Evolutionary conservation across 2,329 filamentous ascomycete species (phyloP), one percentile per base, ranked within the genome.

Genomic region (Alternaria alternata): DNA sequence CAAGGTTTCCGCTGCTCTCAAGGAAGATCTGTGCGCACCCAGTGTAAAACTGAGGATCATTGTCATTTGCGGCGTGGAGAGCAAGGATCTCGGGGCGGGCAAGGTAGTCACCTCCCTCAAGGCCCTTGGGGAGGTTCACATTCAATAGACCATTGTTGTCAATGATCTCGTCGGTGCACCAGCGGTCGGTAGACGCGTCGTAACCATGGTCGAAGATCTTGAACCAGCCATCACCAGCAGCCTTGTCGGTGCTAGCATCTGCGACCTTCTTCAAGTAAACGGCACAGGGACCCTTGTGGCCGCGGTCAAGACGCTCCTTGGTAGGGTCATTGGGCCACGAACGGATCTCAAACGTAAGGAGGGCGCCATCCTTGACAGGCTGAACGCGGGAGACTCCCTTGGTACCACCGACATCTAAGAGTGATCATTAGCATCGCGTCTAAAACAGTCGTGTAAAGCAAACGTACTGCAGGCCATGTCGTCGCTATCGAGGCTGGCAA

Each of bases 151-250:
- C 90, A 22, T 88, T 82, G 77, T 88, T 87, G 54, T 79, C 82
- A 59, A 89, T 89, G 59, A 93, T 81, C 61, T 86, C 87, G 71
- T 91, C 86, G 3, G 88, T 89, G 78, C 91, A 92, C 89, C 90
- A 93, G 73, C 86, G 81, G 28, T 81, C 75, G 2, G 81, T 81
- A 5, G 74, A 67, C 5, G 79, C 74, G 68, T 91, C 83, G 77
- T 90, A 91, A 46, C 88, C 89, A 52, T 89, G 84, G 59, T 91
- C 85, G 82, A 85, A 92, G 73, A 93, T 86, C 83, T 93, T 93
- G 84, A 93, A 91, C 91, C 91, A 94, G 39, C 90, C 90, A 51
- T 82, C 79, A 5, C 90, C 90, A 24, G 83, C 62, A 66, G 74
- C 80, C 24, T 62, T 59, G 51, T 87, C 87, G 12, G 85, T 76